Base-by-base conservation (phyloP, 331 rosid genomes). In the Malus hybrid region DNA sequence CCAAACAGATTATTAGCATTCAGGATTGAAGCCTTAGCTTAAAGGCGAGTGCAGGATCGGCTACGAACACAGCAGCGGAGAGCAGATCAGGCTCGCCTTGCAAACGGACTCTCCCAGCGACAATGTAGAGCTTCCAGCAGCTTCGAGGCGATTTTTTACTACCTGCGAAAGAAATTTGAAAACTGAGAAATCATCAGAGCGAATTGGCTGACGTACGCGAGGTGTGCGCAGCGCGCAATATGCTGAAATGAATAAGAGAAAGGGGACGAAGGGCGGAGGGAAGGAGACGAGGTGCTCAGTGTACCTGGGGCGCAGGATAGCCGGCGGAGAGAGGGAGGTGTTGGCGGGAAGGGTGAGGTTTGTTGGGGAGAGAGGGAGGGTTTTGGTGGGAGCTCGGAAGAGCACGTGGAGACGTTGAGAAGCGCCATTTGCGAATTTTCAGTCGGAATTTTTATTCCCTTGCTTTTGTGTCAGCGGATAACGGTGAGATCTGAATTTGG, bases 11-110 rank as follows among this genome's bases (percentile, higher is more conserved):
- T 13, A 68, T 10, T 32, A 6, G 61, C 26, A 13, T 14, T 28
- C 48, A 42, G 48, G 48, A 42, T 42, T 42, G 14, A 42, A 42
- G 14, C 48, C 0, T 42, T 24, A 24, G 24, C 88, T 80, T 91
- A 78, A 87, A 94, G 57, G 97, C 97, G 8, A 94, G 90, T 14
- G 96, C 93, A 6, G 99, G 96, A 76, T 89, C 78, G 60, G 74
- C 92, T 9, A 90, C 62, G 78, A 93, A 64, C 57, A 91, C 80
- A 11, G 97, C 85, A 57, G 93, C 96, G 36, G 96, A 93, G 63
- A 91, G 81, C 53, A 92, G 68, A 85, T 84, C 9, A 92, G 68
- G 82, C 85, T 75, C 19, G 93, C 87, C 20, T 82, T 53, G 18
- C 95, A 81, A 6, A 86, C 76, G 15, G 93, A 86, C 74, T 81